phyloP scores from a whole-genome alignment of 306 rosid genomes.

The Pyrus communis region DNA sequence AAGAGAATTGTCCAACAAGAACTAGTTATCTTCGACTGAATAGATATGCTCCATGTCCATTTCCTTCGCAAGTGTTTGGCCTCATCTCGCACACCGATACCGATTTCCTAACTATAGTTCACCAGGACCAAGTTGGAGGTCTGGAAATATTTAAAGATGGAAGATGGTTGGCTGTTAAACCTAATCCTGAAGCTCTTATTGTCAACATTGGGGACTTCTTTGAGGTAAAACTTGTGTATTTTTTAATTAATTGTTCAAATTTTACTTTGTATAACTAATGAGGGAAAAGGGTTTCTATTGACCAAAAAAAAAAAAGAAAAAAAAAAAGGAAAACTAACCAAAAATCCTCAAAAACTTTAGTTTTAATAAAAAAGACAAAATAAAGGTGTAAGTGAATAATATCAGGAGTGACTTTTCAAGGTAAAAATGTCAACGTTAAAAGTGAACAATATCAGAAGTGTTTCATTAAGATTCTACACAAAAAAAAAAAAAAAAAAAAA shows the following conservation, averaged over 20 bases:
- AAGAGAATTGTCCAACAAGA: conserved; percentile 39
- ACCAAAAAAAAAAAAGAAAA: too few species aligned
- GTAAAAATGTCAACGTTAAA: too few species aligned
- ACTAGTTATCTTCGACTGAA: conserved; percentile 46
- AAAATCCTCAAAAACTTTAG: too few species aligned
- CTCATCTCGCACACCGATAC: conserved; percentile 57
- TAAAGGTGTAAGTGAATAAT: too few species aligned
- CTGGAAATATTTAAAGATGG: conserved; percentile 16
- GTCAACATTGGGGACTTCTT: conserved; percentile 71
- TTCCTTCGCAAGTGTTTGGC: conserved; percentile 44
- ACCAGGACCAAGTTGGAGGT: conserved; percentile 26
- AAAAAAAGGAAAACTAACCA: too few species aligned
- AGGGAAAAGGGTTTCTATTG: too few species aligned
- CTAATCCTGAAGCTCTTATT: conserved; percentile 24
- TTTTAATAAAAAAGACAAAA: too few species aligned
- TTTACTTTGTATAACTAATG: not conserved
- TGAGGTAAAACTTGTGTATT: conserved; percentile 37
- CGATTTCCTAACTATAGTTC: conserved; percentile 26
- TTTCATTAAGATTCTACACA: too few species aligned
- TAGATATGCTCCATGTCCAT: conserved; percentile 64
- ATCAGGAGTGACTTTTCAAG: too few species aligned
- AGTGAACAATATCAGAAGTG: too few species aligned
- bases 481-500: too few species aligned
- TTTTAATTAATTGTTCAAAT: not conserved
- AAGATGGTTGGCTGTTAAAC: conserved; percentile 22